Base-by-base conservation (phyloP, 2,329 filamentous ascomycete species). In the Fusarium poae region DNA sequence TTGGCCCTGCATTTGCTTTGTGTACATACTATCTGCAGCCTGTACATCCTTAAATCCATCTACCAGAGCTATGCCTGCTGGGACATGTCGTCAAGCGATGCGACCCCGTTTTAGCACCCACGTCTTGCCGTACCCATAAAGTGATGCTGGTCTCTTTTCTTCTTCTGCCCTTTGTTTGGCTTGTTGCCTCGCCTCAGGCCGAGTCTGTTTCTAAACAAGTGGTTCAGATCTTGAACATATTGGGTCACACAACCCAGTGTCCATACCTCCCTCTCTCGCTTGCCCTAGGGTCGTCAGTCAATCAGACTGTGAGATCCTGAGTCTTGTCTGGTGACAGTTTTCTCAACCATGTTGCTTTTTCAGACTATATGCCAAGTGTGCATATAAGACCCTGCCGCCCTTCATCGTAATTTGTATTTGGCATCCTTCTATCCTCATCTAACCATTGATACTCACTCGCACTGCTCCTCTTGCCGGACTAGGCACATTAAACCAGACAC, bases 151-250 rank as follows among this genome's bases (percentile, higher is more conserved):
- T 51, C 66, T 67, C 57, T 61, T 60, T 55, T 65, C 7, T 60
- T 62, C 52, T 57, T 64, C 71, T 68, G 56, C 52, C 45, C 46
- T 53, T 57, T 73, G 55, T 70, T 71, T 72, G 71, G 70, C 68
- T 67, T 72, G 46, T 62, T 71, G 61, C 68, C 73, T 78, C 72
- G 73, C 74, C 74, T 78, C 73, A 73, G 70, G 72, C 72, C 72
- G 74, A 70, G 61, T 72, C 74, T 77, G 75, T 77, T 71, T 51
- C 76, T 70, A 78, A 78, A 77, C 72, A 75, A 70, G 63, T 76
- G 77, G 74, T 77, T 77, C 75, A 78, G 71, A 76, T 79, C 71
- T 72, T 75, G 72, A 63, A 74, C 77, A 74, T 76, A 72, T 77
- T 75, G 72, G 72, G 77, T 79, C 71, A 74, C 74, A 78, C 78